Base-by-base conservation (phyloP, 2,329 filamentous ascomycete genomes). In the Aspergillus unguis region DNA sequence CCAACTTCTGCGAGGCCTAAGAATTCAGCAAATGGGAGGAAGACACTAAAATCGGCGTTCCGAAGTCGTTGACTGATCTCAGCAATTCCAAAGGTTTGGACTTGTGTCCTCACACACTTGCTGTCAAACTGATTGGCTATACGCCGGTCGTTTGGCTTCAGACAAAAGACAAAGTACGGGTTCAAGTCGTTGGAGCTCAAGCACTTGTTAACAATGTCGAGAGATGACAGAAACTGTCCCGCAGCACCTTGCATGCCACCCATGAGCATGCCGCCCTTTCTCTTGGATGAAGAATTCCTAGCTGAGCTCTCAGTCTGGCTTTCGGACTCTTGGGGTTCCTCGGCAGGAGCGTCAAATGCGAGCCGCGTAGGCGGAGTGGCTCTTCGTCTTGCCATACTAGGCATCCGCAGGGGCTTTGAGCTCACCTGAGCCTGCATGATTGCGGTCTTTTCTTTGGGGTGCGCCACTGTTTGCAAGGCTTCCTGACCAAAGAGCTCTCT, bases 111-210 rank as follows among this genome's bases (percentile, higher is more conserved):
- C 25, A 99, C 94, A 68, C 94, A 99, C 72, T 97, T 97, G 81
- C 91, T 96, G 71, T 99, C 94, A 63, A 97, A 99, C 66, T 99
- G 94, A 62, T 99, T 99, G 56, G 94, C 92, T 60, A 99, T 99
- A 45, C 94, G 85, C 48, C 94, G 84, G 69, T 99, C 94, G 62
- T 99, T 99, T 25, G 94, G 92, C 74, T 99, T 99, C 58, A 99
- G 75, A 66, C 94, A 99, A 73, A 99, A 96, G 41, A 99, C 83
- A 63, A 96, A 97, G 73, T 99, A 99, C 1, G 88, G 84, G 65
- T 99, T 99, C 8, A 91, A 88, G 65, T 91, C 89, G 3, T 86
- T 83, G 2, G 88, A 85, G 2, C 85, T 87, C 41, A 99, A 78
- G 2, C 90, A 92, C 63, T 92, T 92, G 53, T 86, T 95, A 52